Evolutionary conservation across 495 filamentous ascomycete species (phyloP).

Genomic region (Sordaria brevicollis): DNA sequence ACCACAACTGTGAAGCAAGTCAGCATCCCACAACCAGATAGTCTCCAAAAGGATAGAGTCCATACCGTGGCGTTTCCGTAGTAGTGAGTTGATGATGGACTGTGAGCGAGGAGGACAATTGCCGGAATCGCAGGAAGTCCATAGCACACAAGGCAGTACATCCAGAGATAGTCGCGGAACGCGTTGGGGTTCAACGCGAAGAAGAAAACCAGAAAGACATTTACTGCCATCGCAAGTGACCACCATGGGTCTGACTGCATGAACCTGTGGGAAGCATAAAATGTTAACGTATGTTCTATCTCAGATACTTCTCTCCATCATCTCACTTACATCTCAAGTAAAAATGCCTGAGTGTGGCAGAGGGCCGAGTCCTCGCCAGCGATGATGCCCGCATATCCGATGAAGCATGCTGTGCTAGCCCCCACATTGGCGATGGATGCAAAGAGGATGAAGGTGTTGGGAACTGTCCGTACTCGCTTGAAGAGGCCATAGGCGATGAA

Average conservation of each 20-base stretch:
- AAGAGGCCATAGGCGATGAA: conserved; percentile 56
- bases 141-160: conserved; percentile 63
- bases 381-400: conserved; percentile 45
- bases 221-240: conserved; percentile 72
- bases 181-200: conserved; percentile 53
- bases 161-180: conserved; percentile 56
- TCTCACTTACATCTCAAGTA: conserved; percentile 47
- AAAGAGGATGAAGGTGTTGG: conserved; percentile 75
- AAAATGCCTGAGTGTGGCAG: conserved; percentile 68
- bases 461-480: conserved; percentile 56
- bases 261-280: conserved; percentile 26
- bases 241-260: conserved; percentile 50
- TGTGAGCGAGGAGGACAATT: conserved; percentile 43
- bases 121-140: conserved; percentile 64
- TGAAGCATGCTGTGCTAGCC: conserved; percentile 66
- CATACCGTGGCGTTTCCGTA: conserved; percentile 64
- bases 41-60: neutral
- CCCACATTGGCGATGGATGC: conserved; percentile 75
- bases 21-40: neutral
- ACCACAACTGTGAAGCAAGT: conserved; percentile 52
- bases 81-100: neutral
- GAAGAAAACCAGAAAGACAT: conserved; percentile 81
- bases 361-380: conserved; percentile 42
- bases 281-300: neutral
- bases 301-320: neutral